Evolutionary conservation across 2,329 filamentous ascomycete species (phyloP), one percentile per base, ranked within the genome.

Genomic region (Pseudocercospora musae): DNA sequence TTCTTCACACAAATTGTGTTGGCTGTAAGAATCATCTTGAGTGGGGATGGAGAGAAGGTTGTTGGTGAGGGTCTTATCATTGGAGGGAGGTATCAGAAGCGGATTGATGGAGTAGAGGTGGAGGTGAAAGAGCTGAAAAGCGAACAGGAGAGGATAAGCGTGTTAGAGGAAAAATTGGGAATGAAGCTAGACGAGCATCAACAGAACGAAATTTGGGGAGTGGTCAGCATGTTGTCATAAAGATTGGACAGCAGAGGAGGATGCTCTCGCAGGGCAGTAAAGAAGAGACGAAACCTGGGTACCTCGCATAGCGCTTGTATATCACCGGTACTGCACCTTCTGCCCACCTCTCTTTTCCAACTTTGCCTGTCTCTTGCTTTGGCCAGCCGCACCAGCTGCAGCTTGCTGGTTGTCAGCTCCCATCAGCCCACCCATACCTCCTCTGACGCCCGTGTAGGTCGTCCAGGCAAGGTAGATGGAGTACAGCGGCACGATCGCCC

Each of bases 1-100:
- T 84, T 80, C 71, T 88, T 89, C 72, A 84, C 81, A 11, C 76
- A 78, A 57, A 80, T 72, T 3, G 73, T 88, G 40, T 72, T 88
- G 21, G 79, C 83, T 59, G 78, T 81, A 59, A 82, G 78, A 71
- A 85, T 85, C 73, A 75, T 89, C 63, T 70, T 85, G 57, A 58
- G 72, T 31, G 67, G 75, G 44, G 73, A 71, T 15, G 71, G 74
- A 59, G 61, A 74, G 42, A 63, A 76, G 37, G 57, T 78, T 49
- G 66, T 73, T 1, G 77, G 76, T 10, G 75, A 72, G 2, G 74
- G 75, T 48, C 76, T 75, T 4, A 54, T 84, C 53, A 74, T 78
- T 31, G 77, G 77, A 2, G 76, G 78, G 0, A 72, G 77, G 18
- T 76, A 82, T 21, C 82, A 82, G 64, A 73, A 76, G 73, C 76